Percentiles rank a stretch among this genome's conserved stretches.
phyloP scores from a whole-genome alignment of 2,329 filamentous ascomycete species.

The Xylaria multiplex region DNA sequence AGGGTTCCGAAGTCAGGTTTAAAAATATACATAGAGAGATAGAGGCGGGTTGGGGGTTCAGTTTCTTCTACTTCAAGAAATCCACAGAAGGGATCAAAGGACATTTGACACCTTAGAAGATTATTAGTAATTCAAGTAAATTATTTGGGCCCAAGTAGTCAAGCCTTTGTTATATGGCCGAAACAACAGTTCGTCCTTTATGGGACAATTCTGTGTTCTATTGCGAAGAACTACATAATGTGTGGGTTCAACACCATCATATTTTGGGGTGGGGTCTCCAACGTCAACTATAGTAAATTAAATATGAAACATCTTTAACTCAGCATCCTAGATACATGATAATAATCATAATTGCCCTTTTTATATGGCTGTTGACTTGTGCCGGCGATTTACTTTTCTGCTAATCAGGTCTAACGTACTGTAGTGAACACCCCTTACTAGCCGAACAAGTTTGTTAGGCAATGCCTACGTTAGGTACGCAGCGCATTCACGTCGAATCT shows the following conservation, averaged over 20 bases:
- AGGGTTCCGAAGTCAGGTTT: too few species aligned
- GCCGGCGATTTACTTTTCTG: neutral
- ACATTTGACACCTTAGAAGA: too few species aligned
- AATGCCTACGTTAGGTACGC: neutral
- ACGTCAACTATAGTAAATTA: neutral
- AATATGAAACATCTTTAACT: neutral
- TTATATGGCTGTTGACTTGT: neutral
- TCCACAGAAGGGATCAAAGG: too few species aligned
- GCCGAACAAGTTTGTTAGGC: neutral
- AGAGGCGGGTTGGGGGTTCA: too few species aligned
- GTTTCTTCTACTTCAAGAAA: too few species aligned
- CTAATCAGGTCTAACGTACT: neutral
- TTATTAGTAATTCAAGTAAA: too few species aligned
- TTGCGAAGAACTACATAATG: too few species aligned
- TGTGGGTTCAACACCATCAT: neutral
- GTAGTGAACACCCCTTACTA: neutral
- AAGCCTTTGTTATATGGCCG: too few species aligned
- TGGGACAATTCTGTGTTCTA: too few species aligned
- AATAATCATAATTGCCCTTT: neutral
- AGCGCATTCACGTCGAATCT: neutral
- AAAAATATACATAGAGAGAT: too few species aligned
- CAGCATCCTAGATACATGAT: neutral
- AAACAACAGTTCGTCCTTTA: too few species aligned
- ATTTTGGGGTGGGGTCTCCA: neutral
- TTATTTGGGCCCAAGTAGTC: too few species aligned